phyloP scores from a whole-genome alignment of 106 monocot genomes.

The Narthecium ossifragum region DNA sequence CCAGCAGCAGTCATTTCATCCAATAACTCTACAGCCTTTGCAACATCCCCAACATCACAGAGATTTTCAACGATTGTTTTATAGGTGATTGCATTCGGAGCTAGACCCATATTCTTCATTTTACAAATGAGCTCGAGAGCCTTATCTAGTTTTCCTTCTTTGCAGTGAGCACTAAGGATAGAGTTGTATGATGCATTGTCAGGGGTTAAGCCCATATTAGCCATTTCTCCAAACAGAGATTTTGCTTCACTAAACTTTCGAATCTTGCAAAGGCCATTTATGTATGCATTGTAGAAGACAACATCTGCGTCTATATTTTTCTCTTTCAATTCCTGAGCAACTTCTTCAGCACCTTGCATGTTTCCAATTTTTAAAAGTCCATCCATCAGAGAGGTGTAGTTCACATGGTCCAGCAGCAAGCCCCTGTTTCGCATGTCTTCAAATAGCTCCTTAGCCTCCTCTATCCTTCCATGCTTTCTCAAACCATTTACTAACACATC shows the following conservation, averaged over 20 bases:
- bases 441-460: slow-evolving; percentile 56
- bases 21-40: slow-evolving; percentile 35
- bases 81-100: slow-evolving; percentile 74
- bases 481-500: slow-evolving; percentile 80
- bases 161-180: slow-evolving; percentile 53
- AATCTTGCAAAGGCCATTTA: slow-evolving; percentile 60
- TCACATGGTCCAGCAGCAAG: slow-evolving; percentile 50
- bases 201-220: slow-evolving; percentile 51
- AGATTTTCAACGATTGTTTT: slow-evolving; percentile 42
- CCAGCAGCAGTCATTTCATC: slow-evolving; percentile 58
- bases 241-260: slow-evolving; percentile 66
- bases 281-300: slow-evolving; percentile 75
- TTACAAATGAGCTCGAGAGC: slow-evolving; percentile 46
- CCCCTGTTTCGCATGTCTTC: slow-evolving; percentile 42
- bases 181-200: slow-evolving; percentile 79
- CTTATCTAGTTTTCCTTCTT: slow-evolving; percentile 38
- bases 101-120: slow-evolving; percentile 50
- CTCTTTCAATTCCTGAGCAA: slow-evolving; percentile 60
- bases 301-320: slow-evolving; percentile 50
- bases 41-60: slow-evolving; percentile 32
- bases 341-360: slow-evolving; percentile 44
- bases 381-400: slow-evolving; percentile 90
- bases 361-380: slow-evolving; percentile 70
- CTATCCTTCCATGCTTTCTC: slow-evolving; percentile 56
- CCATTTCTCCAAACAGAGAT: slow-evolving; percentile 49